phyloP scores from a whole-genome alignment of 805 yeast species.

The Diddensiella santjacobensis region DNA sequence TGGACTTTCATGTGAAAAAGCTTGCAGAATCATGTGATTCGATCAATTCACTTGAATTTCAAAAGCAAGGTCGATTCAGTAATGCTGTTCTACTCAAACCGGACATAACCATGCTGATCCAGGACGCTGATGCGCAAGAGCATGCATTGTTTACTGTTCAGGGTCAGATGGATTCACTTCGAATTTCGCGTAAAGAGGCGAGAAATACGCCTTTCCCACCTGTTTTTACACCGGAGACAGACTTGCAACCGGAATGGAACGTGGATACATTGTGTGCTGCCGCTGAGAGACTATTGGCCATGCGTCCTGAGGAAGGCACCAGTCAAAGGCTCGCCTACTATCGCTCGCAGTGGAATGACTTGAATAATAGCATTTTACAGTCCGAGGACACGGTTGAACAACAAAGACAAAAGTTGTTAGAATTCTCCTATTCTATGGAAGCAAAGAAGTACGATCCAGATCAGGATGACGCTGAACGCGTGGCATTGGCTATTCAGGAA shows the following conservation, averaged over 20 bases:
- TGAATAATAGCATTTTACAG: conserved; percentile 40
- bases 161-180: conserved; percentile 1
- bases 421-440: conserved; percentile 17
- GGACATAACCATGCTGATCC: conserved; percentile 51
- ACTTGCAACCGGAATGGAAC: conserved; percentile 14
- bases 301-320: conserved; percentile 39
- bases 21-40: conserved; percentile 17
- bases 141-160: conserved; percentile 17
- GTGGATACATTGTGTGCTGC: conserved; percentile 45
- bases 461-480: conserved; percentile 12
- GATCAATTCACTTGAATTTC: conserved; percentile 39
- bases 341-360: conserved; percentile 33
- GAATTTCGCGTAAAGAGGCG: not conserved
- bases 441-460: conserved; percentile 12
- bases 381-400: conserved; percentile 42
- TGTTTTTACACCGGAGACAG: not conserved
- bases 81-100: conserved; percentile 55
- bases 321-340: conserved; percentile 29
- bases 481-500: conserved; percentile 16
- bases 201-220: not conserved
- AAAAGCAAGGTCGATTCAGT: conserved; percentile 59
- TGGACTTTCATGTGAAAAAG: conserved; percentile 14
- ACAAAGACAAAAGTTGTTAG: conserved; percentile 40
- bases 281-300: conserved; percentile 36
- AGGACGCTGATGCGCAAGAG: conserved; percentile 48